These are phyloP conservation scores for Sporisorium exsertum DNA, from an alignment of 1,284 basidiomycete genomes.

Conservation along the genomic window DNA sequence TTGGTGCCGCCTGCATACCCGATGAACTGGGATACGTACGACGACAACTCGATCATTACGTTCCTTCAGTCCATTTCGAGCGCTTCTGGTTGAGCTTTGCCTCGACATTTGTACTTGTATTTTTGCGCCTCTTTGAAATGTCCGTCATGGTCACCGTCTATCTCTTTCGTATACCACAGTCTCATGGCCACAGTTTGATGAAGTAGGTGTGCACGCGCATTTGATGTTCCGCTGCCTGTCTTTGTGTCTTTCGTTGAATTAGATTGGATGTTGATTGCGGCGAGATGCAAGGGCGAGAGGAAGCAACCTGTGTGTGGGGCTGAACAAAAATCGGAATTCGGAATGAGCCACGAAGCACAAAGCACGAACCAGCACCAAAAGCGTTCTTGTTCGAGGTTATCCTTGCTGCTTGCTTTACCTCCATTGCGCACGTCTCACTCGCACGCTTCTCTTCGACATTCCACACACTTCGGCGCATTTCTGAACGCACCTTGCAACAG, in stretches of 20 bases:
- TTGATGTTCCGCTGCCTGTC: too few species aligned
- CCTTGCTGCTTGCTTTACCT: neutral
- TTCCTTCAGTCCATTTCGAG: constrained; percentile 47
- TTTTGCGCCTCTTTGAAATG: too few species aligned
- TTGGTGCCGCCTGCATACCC: constrained; percentile 48
- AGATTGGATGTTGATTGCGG: too few species aligned
- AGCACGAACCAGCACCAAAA: neutral
- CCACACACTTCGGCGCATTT: neutral
- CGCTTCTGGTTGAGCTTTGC: constrained; percentile 10
- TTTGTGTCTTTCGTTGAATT: too few species aligned
- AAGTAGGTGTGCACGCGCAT: neutral
- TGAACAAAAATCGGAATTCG: constrained; percentile 6
- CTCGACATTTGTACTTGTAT: constrained; percentile 7
- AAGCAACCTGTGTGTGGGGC: constrained; percentile 2
- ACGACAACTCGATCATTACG: constrained; percentile 54
- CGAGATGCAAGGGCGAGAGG: neutral
- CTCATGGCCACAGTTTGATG: neutral
- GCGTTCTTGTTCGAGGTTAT: neutral
- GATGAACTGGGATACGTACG: constrained; percentile 51
- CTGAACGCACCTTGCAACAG: neutral
- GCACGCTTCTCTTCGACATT: too few species aligned
- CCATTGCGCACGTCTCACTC: neutral
- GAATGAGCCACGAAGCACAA: neutral
- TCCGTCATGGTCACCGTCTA: too few species aligned
- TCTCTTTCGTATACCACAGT: neutral